A percentile compares a stretch with the other conserved stretches of the same genome.
Conservation (phyloP, 2,329 filamentous ascomycete species). For the Aspergillus sp. region DNA sequence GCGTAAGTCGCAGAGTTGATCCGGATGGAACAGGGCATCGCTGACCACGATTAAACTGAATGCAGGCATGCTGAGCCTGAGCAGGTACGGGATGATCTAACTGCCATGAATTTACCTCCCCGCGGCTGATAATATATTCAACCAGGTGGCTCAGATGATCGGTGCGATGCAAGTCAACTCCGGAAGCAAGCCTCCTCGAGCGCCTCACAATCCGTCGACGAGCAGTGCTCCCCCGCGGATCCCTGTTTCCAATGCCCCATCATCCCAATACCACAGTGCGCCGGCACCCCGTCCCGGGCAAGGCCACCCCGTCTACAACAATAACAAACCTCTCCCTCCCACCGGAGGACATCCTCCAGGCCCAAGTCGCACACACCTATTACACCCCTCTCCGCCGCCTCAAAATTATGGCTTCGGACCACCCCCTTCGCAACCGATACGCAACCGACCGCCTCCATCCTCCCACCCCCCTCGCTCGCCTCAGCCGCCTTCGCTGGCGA, state of each 20-base stretch:
- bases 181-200: slow-evolving; percentile 28
- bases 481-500: slow-evolving; percentile 49
- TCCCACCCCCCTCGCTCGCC: slow-evolving; percentile 67
- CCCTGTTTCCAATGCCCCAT: slow-evolving; percentile 22
- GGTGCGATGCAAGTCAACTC: slow-evolving; percentile 30
- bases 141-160: slow-evolving; percentile 46
- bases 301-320: slow-evolving; percentile 14
- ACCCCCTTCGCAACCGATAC: slow-evolving; percentile 51
- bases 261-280: slow-evolving; percentile 16
- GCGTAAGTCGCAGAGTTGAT: slow-evolving; percentile 60
- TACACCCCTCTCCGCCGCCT: slow-evolving; percentile 42
- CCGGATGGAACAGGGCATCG: neutral
- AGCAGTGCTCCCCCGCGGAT: slow-evolving; percentile 25
- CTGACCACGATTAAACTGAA: slow-evolving; percentile 14
- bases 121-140: slow-evolving; percentile 4
- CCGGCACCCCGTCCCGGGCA: slow-evolving; percentile 13
- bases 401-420: slow-evolving; percentile 51
- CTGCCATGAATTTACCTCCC: neutral
- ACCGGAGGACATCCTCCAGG: slow-evolving; percentile 13
- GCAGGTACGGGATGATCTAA: slow-evolving; percentile 47
- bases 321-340: slow-evolving; percentile 10
- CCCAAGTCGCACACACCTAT: slow-evolving; percentile 34
- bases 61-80: slow-evolving; percentile 72
- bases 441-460: slow-evolving; percentile 54
- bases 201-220: slow-evolving; percentile 20